Evolutionary conservation across 441 rosid species (phyloP), one percentile per base, ranked within the genome.

Genomic region (Bruguiera hainesii): DNA sequence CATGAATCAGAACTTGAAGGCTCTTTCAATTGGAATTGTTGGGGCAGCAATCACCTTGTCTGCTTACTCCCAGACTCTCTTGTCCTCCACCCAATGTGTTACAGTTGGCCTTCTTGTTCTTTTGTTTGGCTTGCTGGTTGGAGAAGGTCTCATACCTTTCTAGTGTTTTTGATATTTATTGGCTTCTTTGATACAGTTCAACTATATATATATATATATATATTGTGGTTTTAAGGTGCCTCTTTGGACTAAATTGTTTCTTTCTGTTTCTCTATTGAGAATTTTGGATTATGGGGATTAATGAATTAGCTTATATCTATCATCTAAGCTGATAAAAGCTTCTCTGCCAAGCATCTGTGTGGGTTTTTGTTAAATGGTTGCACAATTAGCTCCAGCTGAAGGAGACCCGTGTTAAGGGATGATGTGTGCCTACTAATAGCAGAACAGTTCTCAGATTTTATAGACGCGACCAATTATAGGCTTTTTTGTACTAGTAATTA

Each of bases 31-130:
- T 25, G 98, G 97, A 72, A 37, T 87, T 60, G 81, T 82, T 3
- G 98, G 98, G 1, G 96, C 91, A 55, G 75, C 71, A 19, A 81
- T 93, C 77, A 93, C 98, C 61, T 70, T 90, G 52, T 81, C 87
- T 59, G 95, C 96, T 6, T 93, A 90, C 69, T 86, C 93, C 26
- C 96, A 93, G 82, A 76, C 85, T 1, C 26, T 70, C 42, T 51
- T 86, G 56, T 73, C 85, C 60, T 79, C 93, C 8, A 86, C 89
- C 15, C 84, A 77, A 56, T 88, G 89, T 71, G 61, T 93, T 56
- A 53, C 81, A 6, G 74, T 77, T 29, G 96, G 94, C 33, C 89
- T 88, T 67, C 39, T 84, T 37, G 82, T 87, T 58, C 96, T 87
- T 75, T 73, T 84, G 81, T 80, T 84, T 67, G 96, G 90, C 48